These are phyloP conservation scores for Neonectria hederae DNA, from an alignment of 2,329 filamentous ascomycete genomes.

Conservation along the genomic window DNA sequence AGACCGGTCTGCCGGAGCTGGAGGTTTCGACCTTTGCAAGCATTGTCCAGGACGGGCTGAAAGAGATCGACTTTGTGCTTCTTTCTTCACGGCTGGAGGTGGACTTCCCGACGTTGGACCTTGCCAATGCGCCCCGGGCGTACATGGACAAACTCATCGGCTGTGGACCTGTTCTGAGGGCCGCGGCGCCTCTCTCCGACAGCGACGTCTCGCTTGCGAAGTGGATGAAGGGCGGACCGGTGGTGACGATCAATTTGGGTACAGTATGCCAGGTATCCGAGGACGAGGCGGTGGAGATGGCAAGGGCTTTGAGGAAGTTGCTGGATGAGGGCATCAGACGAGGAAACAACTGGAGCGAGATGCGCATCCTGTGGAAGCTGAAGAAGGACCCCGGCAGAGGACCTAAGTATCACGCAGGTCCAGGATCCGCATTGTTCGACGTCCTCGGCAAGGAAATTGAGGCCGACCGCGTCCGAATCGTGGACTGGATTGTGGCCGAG, in stretches of 20 bases:
- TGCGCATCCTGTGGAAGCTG: conserved; percentile 16
- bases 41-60: neutral
- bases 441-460: conserved; percentile 3
- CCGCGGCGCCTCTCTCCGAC: neutral
- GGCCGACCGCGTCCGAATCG: conserved; percentile 5
- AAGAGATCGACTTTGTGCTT: neutral
- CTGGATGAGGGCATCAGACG: neutral
- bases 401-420: neutral
- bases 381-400: conserved; percentile 4
- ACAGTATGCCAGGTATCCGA: neutral
- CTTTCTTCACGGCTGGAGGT: neutral
- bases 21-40: neutral
- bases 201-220: neutral
- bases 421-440: neutral
- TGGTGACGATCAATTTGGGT: conserved; percentile 12
- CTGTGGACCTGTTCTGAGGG: conserved; percentile 5
- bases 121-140: neutral
- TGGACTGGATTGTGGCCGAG: conserved; percentile 15
- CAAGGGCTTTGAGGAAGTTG: neutral
- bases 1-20: neutral
- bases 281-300: conserved; percentile 12
- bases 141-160: neutral
- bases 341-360: neutral
- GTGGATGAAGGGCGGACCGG: neutral
- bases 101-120: neutral